phyloP scores from a whole-genome alignment of 345 rosid species.

The Raphanus sativus region DNA sequence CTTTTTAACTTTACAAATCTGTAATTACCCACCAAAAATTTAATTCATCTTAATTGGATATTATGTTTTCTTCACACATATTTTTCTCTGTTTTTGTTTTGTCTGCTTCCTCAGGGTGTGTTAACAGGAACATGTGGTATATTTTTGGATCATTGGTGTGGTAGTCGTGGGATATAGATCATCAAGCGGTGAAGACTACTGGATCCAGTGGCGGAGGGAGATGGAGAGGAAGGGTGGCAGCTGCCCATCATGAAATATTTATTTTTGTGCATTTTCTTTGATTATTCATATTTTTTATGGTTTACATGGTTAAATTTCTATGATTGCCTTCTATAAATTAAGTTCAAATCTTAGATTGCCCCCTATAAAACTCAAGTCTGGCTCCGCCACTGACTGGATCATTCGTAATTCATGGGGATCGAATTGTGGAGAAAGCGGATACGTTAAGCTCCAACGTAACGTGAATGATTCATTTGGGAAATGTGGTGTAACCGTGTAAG shows the following conservation, averaged over 20 bases:
- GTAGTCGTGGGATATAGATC: conserved; percentile 5
- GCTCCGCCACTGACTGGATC: not conserved
- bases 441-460: conserved; percentile 34
- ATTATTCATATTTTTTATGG: no score
- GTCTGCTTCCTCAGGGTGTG: conserved; percentile 29
- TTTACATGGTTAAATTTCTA: no score
- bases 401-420: conserved; percentile 42
- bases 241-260: no score
- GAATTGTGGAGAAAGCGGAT: conserved; percentile 36
- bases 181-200: not conserved
- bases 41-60: not conserved
- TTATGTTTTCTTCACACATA: not conserved
- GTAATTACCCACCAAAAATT: not conserved
- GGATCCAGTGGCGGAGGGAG: not conserved
- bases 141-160: not conserved
- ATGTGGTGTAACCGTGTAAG: conserved; percentile 12
- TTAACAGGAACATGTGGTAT: conserved; percentile 16
- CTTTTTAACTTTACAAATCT: conserved; percentile 8
- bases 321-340: no score
- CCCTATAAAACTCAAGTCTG: no score
- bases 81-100: not conserved
- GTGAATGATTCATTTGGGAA: conserved; percentile 15
- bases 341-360: no score
- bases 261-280: no score
- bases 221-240: no score